phyloP scores from a whole-genome alignment of 257 asterid genomes.

The Solanum dulcamara region DNA sequence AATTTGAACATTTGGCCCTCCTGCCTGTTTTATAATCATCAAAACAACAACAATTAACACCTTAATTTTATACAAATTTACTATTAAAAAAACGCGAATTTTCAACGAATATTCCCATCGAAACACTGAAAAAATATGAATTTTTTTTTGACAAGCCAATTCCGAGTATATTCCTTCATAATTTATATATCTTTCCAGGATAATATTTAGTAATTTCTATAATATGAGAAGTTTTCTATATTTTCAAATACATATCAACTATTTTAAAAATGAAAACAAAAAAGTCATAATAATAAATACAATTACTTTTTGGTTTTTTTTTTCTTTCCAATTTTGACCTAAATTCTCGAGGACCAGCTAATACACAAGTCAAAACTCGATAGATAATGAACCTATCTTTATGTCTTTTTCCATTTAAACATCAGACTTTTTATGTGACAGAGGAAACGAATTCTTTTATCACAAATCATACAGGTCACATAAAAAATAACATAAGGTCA shows the following conservation, averaged over 20 bases:
- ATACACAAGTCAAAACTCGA: neutral
- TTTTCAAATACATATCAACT: neutral
- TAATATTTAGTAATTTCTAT: neutral
- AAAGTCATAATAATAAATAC: neutral
- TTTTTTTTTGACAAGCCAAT: neutral
- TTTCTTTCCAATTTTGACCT: neutral
- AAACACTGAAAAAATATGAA: neutral
- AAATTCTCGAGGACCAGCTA: neutral
- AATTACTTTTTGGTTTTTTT: neutral
- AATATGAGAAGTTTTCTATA: too few relatives aligned
- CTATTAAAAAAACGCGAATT: neutral
- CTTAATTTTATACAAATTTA: neutral
- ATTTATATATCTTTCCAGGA: too few relatives aligned
- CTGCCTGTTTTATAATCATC: slow-evolving; percentile 29
- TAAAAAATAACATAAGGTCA: fast-evolving
- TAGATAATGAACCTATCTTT: fast-evolving
- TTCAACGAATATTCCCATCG: fast-evolving
- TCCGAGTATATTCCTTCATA: too few relatives aligned
- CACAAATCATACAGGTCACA: neutral
- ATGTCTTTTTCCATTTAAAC: neutral
- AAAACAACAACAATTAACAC: neutral
- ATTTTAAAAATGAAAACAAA: neutral
- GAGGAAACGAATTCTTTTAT: neutral
- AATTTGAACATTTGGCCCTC: slow-evolving; percentile 57
- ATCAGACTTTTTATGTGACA: neutral